Evolutionary conservation across 208 protist species (phyloP).

Genomic region (Crithidia sp.): DNA sequence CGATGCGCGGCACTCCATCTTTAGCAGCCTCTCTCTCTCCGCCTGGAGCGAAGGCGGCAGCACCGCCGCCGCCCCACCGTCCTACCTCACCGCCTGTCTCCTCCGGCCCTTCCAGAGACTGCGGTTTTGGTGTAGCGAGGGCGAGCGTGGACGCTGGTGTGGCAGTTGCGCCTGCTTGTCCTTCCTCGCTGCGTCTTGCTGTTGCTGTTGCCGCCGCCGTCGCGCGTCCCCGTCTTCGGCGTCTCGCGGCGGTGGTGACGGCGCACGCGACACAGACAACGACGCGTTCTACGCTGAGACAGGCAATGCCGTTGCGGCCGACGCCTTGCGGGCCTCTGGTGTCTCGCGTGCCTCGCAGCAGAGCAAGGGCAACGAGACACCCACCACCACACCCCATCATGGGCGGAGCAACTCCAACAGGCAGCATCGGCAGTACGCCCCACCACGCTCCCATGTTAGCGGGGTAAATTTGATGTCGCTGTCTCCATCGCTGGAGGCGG

Average conservation of each 20-base stretch:
- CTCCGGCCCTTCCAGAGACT: conserved; percentile 30
- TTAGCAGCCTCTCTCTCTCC: conserved; percentile 27
- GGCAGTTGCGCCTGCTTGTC: background rate
- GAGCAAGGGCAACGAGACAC: background rate
- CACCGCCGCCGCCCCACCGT: background rate
- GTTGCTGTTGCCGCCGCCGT: background rate
- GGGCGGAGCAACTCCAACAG: background rate
- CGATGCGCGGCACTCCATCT: conserved; percentile 21
- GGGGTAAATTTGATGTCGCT: background rate
- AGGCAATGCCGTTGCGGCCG: background rate
- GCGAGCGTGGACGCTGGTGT: background rate
- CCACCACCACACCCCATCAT: background rate
- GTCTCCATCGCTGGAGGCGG: background rate
- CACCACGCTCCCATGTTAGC: conserved; percentile 17
- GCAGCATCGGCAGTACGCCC: conserved; percentile 25
- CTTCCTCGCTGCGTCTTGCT: background rate
- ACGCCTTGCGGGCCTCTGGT: conserved; percentile 5
- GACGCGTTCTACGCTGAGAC: background rate
- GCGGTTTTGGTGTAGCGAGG: conserved; percentile 7
- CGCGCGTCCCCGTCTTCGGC: background rate
- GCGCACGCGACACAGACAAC: background rate
- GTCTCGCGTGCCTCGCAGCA: background rate
- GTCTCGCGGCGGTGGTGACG: background rate
- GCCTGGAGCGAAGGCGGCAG: conserved; percentile 3
- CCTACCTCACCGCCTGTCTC: background rate